Base-by-base conservation (phyloP, 768 basidiomycete species). In the Imleria badia region DNA sequence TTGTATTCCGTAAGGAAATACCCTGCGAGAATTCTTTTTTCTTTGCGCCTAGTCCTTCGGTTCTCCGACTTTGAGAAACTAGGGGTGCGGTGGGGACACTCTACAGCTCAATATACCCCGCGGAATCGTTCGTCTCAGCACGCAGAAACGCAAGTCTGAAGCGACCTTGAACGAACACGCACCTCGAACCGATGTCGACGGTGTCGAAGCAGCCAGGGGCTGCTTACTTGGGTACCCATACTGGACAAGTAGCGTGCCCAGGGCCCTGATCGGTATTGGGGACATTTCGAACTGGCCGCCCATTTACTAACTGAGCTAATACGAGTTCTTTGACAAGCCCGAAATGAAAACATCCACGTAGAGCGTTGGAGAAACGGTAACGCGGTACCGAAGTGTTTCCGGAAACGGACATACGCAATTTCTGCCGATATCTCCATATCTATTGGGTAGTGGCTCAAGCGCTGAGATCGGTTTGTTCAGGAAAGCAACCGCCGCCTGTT, bases 371-470 rank as follows among this genome's bases (percentile, higher is more conserved):
- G 20, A 8, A n/a, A n/a, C n/a, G 23, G 17, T 36, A 35, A 42
- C 41, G n/a, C n/a, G 48, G 48, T 22, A 23, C 51, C 54, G 54
- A 47, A 36, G 17, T 9, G 23, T 31, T 26, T 62, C 63, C 46
- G 58, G 58, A 50, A 39, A 39, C 23, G 33, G 36, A 38, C 10
- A 53, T 23, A 38, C 11, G 38, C 40, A 26, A 45, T 14, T 14
- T 52, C 42, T 56, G 52, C 45, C 45, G 55, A 55, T 14, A 22
- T 44, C 38, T 26, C 31, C 30, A 48, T 12, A 26, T 38, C 44
- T 46, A 33, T 45, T 44, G 36, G n/a, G 30, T 44, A 46, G 23
- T n/a, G 26, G 39, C 22, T 39, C 29, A 46, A 19, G 22, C 26
- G 39, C 22, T 39, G 22, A 39, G 39, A 58, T 58, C 48, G 19